phyloP scores from a whole-genome alignment of 179 eudicot species.

The Silene coronaria region DNA sequence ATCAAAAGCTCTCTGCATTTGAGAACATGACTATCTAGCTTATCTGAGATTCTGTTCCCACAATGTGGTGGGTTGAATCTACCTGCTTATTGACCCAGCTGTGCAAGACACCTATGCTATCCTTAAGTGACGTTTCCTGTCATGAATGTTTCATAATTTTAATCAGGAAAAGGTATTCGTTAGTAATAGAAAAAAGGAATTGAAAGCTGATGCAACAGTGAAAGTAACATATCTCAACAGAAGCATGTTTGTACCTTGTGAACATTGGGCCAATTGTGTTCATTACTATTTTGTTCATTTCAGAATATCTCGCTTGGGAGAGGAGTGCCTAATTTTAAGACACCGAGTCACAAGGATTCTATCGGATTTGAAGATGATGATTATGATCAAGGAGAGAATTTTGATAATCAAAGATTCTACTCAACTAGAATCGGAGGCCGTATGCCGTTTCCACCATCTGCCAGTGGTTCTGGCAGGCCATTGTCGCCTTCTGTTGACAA shows the following conservation, averaged over 20 bases:
- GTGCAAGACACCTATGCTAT: background rate
- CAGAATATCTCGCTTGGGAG: slow-evolving; percentile 45
- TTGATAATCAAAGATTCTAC: slow-evolving; percentile 37
- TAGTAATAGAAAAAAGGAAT: background rate
- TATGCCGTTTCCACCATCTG: slow-evolving; percentile 37
- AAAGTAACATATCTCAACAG: background rate
- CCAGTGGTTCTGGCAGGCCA: slow-evolving; percentile 43
- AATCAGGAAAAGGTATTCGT: background rate
- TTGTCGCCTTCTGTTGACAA: slow-evolving; percentile 59
- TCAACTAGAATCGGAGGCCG: slow-evolving; percentile 44
- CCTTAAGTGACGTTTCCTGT: background rate
- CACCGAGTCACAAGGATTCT: slow-evolving; percentile 35
- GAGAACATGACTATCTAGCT: slow-evolving; percentile 5
- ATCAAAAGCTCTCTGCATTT: background rate
- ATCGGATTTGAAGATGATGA: slow-evolving; percentile 47
- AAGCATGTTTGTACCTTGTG: background rate
- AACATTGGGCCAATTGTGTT: background rate
- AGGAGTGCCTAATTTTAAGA: slow-evolving; percentile 32
- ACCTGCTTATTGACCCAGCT: background rate
- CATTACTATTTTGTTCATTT: slow-evolving; percentile 7
- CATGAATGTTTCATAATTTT: background rate
- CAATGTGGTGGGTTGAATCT: background rate
- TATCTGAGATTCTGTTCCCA: background rate
- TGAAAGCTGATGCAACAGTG: background rate
- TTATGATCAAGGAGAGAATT: slow-evolving; percentile 34